A percentile compares a stretch with the other conserved stretches of the same genome.
Evolutionary conservation across 257 asterid species (phyloP).

Genomic region (Lantana camara): DNA sequence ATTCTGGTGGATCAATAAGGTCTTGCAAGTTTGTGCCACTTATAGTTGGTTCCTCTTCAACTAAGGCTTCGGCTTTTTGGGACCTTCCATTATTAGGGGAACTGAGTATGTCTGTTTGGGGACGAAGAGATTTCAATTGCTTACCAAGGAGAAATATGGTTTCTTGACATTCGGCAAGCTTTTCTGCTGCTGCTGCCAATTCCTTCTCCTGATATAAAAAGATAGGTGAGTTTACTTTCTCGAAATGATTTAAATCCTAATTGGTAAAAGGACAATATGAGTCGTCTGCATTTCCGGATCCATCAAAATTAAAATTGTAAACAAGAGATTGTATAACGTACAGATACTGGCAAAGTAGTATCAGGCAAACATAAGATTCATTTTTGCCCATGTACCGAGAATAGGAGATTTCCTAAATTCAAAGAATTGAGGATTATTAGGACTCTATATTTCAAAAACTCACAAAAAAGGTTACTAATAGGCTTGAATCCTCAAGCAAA

Average conservation of each 20-base stretch:
- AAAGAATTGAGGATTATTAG: too few relatives aligned
- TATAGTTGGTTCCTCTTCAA: slow-evolving; percentile 56
- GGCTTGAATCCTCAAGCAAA: too few relatives aligned
- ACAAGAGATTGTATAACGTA: too few relatives aligned
- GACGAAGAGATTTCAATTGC: slow-evolving; percentile 76
- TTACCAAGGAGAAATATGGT: slow-evolving; percentile 87
- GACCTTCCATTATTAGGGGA: slow-evolving; percentile 42
- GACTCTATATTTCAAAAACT: too few relatives aligned
- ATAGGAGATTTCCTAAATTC: too few relatives aligned
- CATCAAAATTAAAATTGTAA: neutral
- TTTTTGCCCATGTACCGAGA: too few relatives aligned
- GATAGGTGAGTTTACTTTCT: slow-evolving; percentile 24
- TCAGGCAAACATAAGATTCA: too few relatives aligned
- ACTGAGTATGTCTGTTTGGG: slow-evolving; percentile 51
- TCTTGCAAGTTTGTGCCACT: slow-evolving; percentile 59
- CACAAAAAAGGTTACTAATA: too few relatives aligned
- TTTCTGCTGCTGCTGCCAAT: slow-evolving; percentile 82
- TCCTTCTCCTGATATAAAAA: slow-evolving; percentile 70
- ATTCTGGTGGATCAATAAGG: slow-evolving; percentile 42
- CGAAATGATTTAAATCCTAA: neutral
- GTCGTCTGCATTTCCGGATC: neutral
- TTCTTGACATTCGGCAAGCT: slow-evolving; percentile 93
- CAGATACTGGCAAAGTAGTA: too few relatives aligned
- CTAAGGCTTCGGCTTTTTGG: slow-evolving; percentile 43
- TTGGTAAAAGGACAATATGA: neutral